Conservation (phyloP, 768 basidiomycete genomes). For the Pisolithus albus region DNA sequence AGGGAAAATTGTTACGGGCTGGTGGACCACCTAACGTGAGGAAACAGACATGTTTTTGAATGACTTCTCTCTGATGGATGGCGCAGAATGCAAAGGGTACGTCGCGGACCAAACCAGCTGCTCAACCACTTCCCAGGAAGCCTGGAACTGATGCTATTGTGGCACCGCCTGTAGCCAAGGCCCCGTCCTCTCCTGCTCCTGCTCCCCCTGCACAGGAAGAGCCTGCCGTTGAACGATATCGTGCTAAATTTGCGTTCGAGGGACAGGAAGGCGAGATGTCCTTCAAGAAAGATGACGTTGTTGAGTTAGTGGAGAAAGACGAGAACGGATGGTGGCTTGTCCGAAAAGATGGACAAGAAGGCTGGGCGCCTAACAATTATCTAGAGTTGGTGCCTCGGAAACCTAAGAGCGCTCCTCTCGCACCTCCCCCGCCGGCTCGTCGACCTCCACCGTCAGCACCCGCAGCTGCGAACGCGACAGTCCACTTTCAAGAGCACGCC, state of each 20-base stretch:
- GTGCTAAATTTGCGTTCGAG: conserved; percentile 86
- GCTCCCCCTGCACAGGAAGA: conserved; percentile 48
- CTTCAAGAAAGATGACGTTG: conserved; percentile 82
- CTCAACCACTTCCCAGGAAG: conserved; percentile 57
- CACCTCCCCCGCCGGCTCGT: conserved; percentile 60
- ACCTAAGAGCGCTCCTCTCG: conserved; percentile 55
- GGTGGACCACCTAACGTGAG: conserved; percentile 66
- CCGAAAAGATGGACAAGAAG: conserved; percentile 73
- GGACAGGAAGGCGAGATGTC: conserved; percentile 92
- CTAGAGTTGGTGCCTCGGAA: conserved; percentile 73
- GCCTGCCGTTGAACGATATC: conserved; percentile 70
- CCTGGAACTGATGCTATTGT: conserved; percentile 34
- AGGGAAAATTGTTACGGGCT: conserved; percentile 71
- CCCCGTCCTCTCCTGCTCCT: conserved; percentile 38
- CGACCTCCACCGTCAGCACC: conserved; percentile 41
- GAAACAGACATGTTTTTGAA: conserved; percentile 1
- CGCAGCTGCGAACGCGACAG: conserved; percentile 28
- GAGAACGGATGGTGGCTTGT: conserved; percentile 99
- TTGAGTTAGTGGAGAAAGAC: conserved; percentile 87
- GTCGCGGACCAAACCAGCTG: conserved; percentile 33
- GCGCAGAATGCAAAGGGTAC: conserved; percentile 38
- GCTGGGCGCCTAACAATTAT: conserved; percentile 95
- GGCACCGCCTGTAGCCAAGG: conserved; percentile 35
- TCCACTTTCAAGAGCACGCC: conserved; percentile 29
- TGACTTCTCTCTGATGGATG: conserved; percentile 3